phyloP scores from a whole-genome alignment of 495 filamentous ascomycete genomes.

The Tricharina praecox region DNA sequence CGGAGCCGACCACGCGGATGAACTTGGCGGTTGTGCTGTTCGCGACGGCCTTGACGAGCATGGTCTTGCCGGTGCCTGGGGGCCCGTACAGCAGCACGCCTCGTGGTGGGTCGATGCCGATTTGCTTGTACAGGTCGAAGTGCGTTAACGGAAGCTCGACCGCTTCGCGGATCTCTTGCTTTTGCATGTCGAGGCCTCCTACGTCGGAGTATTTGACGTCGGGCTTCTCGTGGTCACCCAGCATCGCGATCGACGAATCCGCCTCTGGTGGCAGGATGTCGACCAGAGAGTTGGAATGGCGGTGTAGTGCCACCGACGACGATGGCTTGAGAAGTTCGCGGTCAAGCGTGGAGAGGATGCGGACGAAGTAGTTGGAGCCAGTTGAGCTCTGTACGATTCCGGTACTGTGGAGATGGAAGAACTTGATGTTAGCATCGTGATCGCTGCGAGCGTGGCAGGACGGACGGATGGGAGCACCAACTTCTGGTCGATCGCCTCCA shows the following conservation, averaged over 20 bases:
- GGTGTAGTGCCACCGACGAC: constrained; percentile 89
- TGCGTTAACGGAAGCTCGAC: constrained; percentile 92
- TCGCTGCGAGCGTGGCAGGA: no score
- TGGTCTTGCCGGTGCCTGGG: constrained; percentile 94
- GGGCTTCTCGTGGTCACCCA: constrained; percentile 88
- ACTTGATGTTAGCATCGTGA: no score
- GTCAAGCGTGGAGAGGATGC: constrained; percentile 94
- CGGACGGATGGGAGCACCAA: no score
- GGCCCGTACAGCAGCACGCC: constrained; percentile 93
- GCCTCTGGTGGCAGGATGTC: constrained; percentile 96
- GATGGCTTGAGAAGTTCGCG: constrained; percentile 94
- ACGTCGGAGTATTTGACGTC: constrained; percentile 98
- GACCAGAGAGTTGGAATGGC: constrained; percentile 95
- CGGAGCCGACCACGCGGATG: constrained; percentile 92
- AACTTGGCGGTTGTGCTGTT: constrained; percentile 97
- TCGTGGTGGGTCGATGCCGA: constrained; percentile 89
- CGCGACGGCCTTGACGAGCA: constrained; percentile 95
- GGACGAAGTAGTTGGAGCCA: constrained; percentile 96
- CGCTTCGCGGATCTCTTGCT: constrained; percentile 95
- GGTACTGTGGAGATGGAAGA: constrained; percentile 44
- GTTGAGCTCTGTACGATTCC: constrained; percentile 97
- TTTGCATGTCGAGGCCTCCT: constrained; percentile 97
- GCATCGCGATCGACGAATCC: constrained; percentile 96
- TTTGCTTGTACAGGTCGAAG: constrained; percentile 96
- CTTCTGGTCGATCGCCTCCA: constrained; percentile 99